Evolutionary conservation across 2,329 filamentous ascomycete species (phyloP).

Genomic region (Colletotrichum simmondsii): DNA sequence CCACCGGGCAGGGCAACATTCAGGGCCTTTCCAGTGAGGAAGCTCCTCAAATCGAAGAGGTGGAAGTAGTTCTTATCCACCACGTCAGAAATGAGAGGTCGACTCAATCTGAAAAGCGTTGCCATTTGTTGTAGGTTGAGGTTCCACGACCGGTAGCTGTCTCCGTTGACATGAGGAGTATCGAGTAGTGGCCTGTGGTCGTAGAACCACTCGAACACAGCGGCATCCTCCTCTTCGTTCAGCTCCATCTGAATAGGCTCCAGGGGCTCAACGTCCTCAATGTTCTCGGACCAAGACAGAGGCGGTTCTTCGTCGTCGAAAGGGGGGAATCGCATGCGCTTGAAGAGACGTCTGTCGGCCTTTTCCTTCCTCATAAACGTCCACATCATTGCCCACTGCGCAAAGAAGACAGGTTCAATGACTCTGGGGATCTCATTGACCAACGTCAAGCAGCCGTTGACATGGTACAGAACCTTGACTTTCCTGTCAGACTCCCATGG

Average conservation of each 20-base stretch:
- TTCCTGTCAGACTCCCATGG: slow-evolving; percentile 97
- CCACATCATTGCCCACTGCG: slow-evolving; percentile 99
- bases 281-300: slow-evolving; percentile 97
- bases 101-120: slow-evolving; percentile 89
- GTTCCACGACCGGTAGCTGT: slow-evolving; percentile 98
- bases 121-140: slow-evolving; percentile 95
- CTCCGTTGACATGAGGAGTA: slow-evolving; percentile 93
- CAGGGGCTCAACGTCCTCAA: slow-evolving; percentile 96
- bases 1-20: slow-evolving; percentile 99
- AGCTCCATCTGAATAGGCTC: slow-evolving; percentile 99
- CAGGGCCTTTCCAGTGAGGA: slow-evolving; percentile 94
- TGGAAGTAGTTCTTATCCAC: slow-evolving; percentile 98
- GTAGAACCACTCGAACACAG: slow-evolving; percentile 97
- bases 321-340: slow-evolving; percentile 98
- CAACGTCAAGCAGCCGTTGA: slow-evolving; percentile 95
- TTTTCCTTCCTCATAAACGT: slow-evolving; percentile 98
- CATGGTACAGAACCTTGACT: slow-evolving; percentile 97
- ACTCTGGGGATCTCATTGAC: slow-evolving; percentile 97
- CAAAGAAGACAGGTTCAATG: slow-evolving; percentile 97
- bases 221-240: slow-evolving; percentile 90
- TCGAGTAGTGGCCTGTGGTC: slow-evolving; percentile 92
- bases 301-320: slow-evolving; percentile 99
- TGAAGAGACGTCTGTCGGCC: slow-evolving; percentile 94
- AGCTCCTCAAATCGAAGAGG: slow-evolving; percentile 94
- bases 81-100: slow-evolving; percentile 89